Evolutionary conservation across 768 basidiomycete genomes (phyloP), one percentile per base, ranked within the genome.

Genomic region (Trametes meyenii): DNA sequence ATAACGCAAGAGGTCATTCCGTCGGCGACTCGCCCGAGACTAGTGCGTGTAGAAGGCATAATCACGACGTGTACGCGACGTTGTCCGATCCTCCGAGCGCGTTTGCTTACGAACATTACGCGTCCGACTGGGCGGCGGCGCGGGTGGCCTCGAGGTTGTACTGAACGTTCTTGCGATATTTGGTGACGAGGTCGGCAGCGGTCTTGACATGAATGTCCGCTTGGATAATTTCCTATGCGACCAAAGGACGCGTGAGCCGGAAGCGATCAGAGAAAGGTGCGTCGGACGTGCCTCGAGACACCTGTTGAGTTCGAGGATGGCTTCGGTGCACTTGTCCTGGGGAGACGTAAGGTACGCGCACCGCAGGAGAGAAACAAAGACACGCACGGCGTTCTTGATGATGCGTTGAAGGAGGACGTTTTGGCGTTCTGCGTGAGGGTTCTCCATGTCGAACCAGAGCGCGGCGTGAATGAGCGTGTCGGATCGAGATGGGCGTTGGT

Each of bases 321-420:
- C 88, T 74, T 98, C 95, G 35, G 94, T 94, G 75, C 93, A 96
- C 75, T 94, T 95, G 54, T 92, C 91, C 94, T 95, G 66, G 23
- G 33, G 44, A 23, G 39, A 19, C 10, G 61, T 38, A 36, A 62
- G 46, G 58, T 52, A 24, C 10, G 14, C 0, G 33, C 13, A 21
- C 6, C 19, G 11, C 11, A 21, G 14, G 16, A 17, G 6, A 49
- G 16, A 42, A 2, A 8, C 39, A 14, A 26, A 21, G 35, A 10
- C 13, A 79, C 88, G 64, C 63, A 94, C 94, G 6, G 90, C 85
- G 66, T 93, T 96, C 76, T 95, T 96, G 24, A 94, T 78, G 68
- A 98, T 95, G 26, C 95, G 84, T 67, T 96, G 92, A 3, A 97
- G 81, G 19, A 96, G 83, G 48, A 95, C 87, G 35, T 92, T 93